Evolutionary conservation across 108 stramenopile species (phyloP), one percentile per base, ranked within the genome.

Genomic region (Cyclotella cryptica): DNA sequence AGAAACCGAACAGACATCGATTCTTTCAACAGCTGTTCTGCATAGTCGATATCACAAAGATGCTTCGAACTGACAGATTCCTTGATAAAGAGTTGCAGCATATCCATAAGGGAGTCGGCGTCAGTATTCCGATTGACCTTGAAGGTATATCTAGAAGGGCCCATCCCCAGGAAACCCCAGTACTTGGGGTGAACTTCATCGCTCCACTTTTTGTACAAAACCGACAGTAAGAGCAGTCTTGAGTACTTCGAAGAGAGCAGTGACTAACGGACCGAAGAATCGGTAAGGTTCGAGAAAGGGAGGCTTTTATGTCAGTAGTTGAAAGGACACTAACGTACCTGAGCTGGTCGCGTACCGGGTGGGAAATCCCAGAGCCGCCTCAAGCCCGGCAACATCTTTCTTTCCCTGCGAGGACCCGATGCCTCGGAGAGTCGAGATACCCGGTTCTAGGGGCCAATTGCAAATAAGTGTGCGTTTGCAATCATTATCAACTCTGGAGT

Each of bases 101-200:
- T 39, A 71, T 59, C 46, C 13, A 49, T 6, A 29, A 1, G 18
- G 13, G 17, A 35, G 27, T 47, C 28, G 30, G 27, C 18, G 29
- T 46, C 29, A 30, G 21, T 9, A 29, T 49, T 61, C 18, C 40
- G 30, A 22, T 71, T 57, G 21, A 49, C 18, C 40, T 61, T 72
- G 49, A 61, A 53, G 28, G 19, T 40, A 28, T 72, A 57, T 4
- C 71, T 59, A 10, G 22, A 49, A 49, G 71, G 71, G n/a, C 77
- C 77, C n/a, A 78, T 0, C 11, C 28, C 41, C 1, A 71, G 39
- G 21, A 71, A 71, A 53, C 1, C 17, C 77, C 77, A 78, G 46
- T 45, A 78, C 39, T 78, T 78, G 8, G 77, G 77, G 42, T 78
- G 69, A 13, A 78, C 35, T 29, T 53, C 28, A 8, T 71, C 69